phyloP scores from a whole-genome alignment of 805 yeast species.

The Cyberlindnera maritima region DNA sequence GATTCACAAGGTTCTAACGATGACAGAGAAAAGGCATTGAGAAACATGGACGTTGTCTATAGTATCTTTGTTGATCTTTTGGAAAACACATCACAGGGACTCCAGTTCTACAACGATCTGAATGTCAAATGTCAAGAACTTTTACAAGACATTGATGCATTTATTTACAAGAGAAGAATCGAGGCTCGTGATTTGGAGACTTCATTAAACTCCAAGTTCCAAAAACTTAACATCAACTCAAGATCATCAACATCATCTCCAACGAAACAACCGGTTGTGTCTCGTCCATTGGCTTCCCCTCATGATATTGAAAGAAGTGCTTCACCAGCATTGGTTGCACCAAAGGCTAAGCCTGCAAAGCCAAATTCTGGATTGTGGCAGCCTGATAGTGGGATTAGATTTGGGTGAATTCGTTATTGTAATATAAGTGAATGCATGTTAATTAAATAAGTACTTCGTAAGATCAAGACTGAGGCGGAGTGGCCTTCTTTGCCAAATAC shows the following conservation, averaged over 20 bases:
- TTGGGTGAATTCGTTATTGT: constrained; percentile 19
- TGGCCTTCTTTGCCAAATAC: constrained; percentile 25
- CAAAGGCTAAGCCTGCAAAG: constrained; percentile 20
- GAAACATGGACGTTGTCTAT: constrained; percentile 37
- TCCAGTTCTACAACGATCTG: constrained; percentile 66
- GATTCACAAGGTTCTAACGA: constrained; percentile 13
- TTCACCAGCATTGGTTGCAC: constrained; percentile 24
- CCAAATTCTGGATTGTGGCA: constrained; percentile 31
- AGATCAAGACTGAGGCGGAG: background rate
- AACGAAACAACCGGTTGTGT: background rate
- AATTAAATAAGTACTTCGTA: no score
- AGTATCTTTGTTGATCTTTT: constrained; percentile 44
- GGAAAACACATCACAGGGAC: constrained; percentile 63
- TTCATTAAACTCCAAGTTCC: constrained; percentile 22
- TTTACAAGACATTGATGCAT: constrained; percentile 47
- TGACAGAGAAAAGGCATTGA: constrained; percentile 47
- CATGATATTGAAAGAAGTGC: constrained; percentile 7
- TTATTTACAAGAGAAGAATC: constrained; percentile 46
- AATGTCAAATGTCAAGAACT: constrained; percentile 43
- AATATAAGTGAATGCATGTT: no score
- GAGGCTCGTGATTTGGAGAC: constrained; percentile 52
- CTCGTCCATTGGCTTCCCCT: constrained; percentile 12
- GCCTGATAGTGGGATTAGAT: constrained; percentile 28
- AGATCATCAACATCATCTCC: constrained; percentile 4
- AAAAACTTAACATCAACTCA: constrained; percentile 30